These are phyloP conservation scores for Dalechampia spathulata DNA, from an alignment of 441 rosid species.

Conservation along the genomic window DNA sequence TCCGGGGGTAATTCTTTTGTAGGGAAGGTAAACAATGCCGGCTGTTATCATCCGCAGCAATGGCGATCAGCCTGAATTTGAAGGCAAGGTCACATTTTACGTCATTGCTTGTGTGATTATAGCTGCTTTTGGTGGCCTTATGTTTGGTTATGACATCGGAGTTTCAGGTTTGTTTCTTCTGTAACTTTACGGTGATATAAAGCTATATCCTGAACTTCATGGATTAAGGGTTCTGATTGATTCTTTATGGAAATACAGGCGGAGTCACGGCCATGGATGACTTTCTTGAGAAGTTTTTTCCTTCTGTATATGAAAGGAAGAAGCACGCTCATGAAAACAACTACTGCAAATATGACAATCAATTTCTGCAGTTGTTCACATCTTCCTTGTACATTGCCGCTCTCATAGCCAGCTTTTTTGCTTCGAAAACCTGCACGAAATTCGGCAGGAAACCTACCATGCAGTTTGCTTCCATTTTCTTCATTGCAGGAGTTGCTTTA, in stretches of 20 bases:
- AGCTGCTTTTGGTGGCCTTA: conserved; percentile 55
- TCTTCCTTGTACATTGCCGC: conserved; percentile 50
- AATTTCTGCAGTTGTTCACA: conserved; percentile 47
- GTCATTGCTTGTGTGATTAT: conserved; percentile 48
- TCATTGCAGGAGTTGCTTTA: conserved; percentile 31
- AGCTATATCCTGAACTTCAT: no score
- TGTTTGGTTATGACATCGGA: conserved; percentile 74
- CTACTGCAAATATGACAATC: conserved; percentile 52
- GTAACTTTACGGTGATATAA: no score
- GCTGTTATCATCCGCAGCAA: conserved; percentile 16
- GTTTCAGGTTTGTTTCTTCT: conserved; percentile 52
- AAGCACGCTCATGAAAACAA: conserved; percentile 36
- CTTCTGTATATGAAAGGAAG: conserved; percentile 33
- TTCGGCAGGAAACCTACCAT: conserved; percentile 45
- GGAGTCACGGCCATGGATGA: conserved; percentile 62
- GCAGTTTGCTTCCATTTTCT: conserved; percentile 39
- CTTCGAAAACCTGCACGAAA: conserved; percentile 29
- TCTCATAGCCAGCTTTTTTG: conserved; percentile 28
- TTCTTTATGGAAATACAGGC: no score
- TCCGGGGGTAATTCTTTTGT: neutral
- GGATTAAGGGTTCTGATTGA: no score
- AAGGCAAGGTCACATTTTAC: conserved; percentile 39
- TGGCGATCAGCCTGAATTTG: conserved; percentile 32
- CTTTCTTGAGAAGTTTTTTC: conserved; percentile 49
- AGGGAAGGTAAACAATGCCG: conserved; percentile 26